Evolutionary conservation across 1,284 basidiomycete genomes (phyloP), one percentile per base, ranked within the genome.

Genomic region (Moniliophthora roreri): DNA sequence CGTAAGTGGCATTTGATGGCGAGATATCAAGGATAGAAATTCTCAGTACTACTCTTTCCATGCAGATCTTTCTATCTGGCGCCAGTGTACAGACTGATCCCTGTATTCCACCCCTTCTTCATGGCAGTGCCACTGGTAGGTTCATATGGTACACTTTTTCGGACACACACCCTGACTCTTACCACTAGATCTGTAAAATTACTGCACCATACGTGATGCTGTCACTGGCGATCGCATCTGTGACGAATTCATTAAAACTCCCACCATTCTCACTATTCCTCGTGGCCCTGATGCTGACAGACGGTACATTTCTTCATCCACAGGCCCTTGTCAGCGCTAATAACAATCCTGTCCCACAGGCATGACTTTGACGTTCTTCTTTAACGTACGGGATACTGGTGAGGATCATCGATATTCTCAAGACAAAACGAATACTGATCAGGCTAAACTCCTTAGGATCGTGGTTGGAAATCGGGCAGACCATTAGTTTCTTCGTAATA

Each of bases 381-480:
- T 89, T 70, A 82, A 84, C 32, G 91, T 95, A 39, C 85, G 82
- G 26, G 91, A 93, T 65, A 86, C 84, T 26, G 89, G 89, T 76
- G 62, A 58, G 72, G 21, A 3, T 32, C 44, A 24, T 40, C 51
- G 39, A 37, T 41, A 39, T 13, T 35, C 34, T 45, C 24, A 16
- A n/a, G 24, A 21, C 32, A 36, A 24, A 16, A n/a, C 26, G 52
- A 47, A 9, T 60, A 20, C 23, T 21, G 0, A 20, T 39, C 35
- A 28, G 51, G 41, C 44, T 46, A 24, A 18, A 4, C 35, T 47
- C 47, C 15, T 20, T 48, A 78, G 87, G 88, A 0, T 92, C 89
- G 5, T 95, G 93, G 93, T 72, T 95, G 50, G 91, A 95, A 65
- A 95, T 94, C 53, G 93, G 93, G 4, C 89, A 92, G 67, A 88